Evolutionary conservation across 2,329 filamentous ascomycete species (phyloP), one percentile per base, ranked within the genome.

Genomic region (Talaromyces albobiverticillius): DNA sequence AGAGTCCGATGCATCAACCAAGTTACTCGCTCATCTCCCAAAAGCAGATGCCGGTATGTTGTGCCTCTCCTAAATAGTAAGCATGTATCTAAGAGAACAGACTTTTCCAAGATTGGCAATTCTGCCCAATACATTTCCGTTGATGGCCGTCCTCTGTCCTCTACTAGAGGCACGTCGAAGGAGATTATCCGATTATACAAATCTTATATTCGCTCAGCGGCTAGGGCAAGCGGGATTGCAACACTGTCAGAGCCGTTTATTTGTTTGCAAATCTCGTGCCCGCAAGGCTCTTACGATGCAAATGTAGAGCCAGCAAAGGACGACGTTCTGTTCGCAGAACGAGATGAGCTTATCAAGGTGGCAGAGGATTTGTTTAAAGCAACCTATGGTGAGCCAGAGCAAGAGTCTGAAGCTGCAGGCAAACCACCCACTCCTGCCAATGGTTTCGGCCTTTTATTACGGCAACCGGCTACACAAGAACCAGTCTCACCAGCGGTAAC

Each of bases 271-370:
- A 74, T 86, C 8, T 60, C 62, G 1, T 86, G 82, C 63, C 78
- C 79, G 2, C 61, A 63, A 9, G 78, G 75, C 6, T 79, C 72
- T 41, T 86, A 86, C 62, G 84, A 86, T 66, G 74, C 78, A 4
- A 86, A 86, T 56, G 70, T 86, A 32, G 84, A 87, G 60, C 83
- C 84, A 3, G 76, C 79, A 1, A 87, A 87, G 62, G 82, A 86
- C 61, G 80, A 86, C 64, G 74, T 86, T 1, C 61, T 85, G 2
- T 85, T 86, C 60, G 76, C 78, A 29, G 71, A 84, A 43, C 64
- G 70, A 2, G 62, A 65, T 3, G 18, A 63, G 0, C 61, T 86
- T 3, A 32, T 84, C 4, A 63, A 62, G 3, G 60, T 75, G 4
- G 68, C 77, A 2, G 70, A 76, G 18, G 66, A 66, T 26, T 62